These are phyloP conservation scores for Nelumbo lutea DNA, from an alignment of 164 flowering plant species.

Conservation along the genomic window DNA sequence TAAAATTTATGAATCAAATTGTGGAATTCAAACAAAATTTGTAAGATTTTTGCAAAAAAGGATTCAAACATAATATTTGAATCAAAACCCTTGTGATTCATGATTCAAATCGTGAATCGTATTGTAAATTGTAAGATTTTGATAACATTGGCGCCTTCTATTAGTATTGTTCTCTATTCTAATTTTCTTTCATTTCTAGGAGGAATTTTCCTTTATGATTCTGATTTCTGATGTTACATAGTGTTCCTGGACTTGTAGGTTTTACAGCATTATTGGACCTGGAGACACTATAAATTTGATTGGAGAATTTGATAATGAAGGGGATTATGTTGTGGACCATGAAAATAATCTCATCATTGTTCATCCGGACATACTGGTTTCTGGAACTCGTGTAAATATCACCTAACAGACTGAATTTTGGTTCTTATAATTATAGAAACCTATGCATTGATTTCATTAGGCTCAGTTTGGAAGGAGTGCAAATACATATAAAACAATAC, in stretches of 20 bases:
- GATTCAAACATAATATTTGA: too few relatives aligned
- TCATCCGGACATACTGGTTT: slow-evolving; percentile 78
- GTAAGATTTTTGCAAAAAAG: too few relatives aligned
- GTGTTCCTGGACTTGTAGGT: slow-evolving; percentile 41
- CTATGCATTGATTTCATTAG: neutral
- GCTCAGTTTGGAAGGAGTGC: neutral
- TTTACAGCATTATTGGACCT: slow-evolving; percentile 67
- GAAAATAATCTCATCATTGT: slow-evolving; percentile 61
- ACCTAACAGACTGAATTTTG: neutral
- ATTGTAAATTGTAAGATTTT: too few relatives aligned
- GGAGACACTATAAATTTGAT: slow-evolving; percentile 89
- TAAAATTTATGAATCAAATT: too few relatives aligned
- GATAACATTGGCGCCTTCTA: neutral
- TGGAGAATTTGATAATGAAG: slow-evolving; percentile 77
- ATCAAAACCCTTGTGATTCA: too few relatives aligned
- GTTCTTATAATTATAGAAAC: neutral
- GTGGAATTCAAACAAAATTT: too few relatives aligned
- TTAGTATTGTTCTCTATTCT: neutral
- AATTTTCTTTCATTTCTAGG: neutral
- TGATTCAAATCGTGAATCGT: too few relatives aligned
- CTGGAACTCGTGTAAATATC: slow-evolving; percentile 86
- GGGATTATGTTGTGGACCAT: slow-evolving; percentile 67
- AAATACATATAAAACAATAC: too few relatives aligned
- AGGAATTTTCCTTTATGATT: neutral
- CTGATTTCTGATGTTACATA: neutral